Percentiles rank a stretch among this genome's conserved stretches.
These are phyloP conservation scores for Ustilago sp. DNA, from an alignment of 1,284 basidiomycete genomes.

Conservation along the genomic window DNA sequence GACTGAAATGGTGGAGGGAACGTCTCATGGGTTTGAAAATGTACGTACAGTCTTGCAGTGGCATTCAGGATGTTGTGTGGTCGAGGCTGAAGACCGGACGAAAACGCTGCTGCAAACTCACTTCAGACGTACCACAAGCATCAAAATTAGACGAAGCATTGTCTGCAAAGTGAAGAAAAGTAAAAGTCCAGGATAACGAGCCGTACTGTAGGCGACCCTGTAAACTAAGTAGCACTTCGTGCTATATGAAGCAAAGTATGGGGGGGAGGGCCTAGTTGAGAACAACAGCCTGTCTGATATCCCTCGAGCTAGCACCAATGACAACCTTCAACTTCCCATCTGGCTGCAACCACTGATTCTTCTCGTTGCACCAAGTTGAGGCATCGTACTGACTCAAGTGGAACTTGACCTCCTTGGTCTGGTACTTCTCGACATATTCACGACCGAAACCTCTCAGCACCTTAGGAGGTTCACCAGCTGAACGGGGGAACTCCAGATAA, in stretches of 20 bases:
- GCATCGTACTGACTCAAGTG: constrained; percentile 58
- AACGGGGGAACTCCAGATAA: constrained; percentile 57
- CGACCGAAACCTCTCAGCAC: constrained; percentile 62
- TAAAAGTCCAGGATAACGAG: constrained; percentile 14
- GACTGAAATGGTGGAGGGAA: no score
- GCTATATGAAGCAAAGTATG: constrained; percentile 5
- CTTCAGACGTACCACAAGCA: neutral
- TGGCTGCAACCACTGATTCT: constrained; percentile 55
- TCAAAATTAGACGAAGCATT: neutral
- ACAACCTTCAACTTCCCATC: constrained; percentile 46
- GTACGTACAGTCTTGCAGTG: no score
- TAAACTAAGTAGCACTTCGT: constrained; percentile 1
- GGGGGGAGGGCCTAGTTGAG: constrained; percentile 14
- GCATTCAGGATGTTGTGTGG: no score
- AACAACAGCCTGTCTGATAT: constrained; percentile 49
- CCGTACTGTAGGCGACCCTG: constrained; percentile 8
- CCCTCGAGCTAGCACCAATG: constrained; percentile 57
- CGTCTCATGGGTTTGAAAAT: no score
- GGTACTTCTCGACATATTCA: constrained; percentile 33
- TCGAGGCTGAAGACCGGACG: no score
- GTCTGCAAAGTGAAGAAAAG: constrained; percentile 1
- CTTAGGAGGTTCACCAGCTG: constrained; percentile 59
- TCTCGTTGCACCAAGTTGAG: constrained; percentile 40
- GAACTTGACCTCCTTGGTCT: constrained; percentile 42
- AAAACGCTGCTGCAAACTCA: no score